A percentile compares a stretch with the other conserved stretches of the same genome.
phyloP scores from a whole-genome alignment of 805 yeast genomes.

The Sugiyamaella lignohabitans region DNA sequence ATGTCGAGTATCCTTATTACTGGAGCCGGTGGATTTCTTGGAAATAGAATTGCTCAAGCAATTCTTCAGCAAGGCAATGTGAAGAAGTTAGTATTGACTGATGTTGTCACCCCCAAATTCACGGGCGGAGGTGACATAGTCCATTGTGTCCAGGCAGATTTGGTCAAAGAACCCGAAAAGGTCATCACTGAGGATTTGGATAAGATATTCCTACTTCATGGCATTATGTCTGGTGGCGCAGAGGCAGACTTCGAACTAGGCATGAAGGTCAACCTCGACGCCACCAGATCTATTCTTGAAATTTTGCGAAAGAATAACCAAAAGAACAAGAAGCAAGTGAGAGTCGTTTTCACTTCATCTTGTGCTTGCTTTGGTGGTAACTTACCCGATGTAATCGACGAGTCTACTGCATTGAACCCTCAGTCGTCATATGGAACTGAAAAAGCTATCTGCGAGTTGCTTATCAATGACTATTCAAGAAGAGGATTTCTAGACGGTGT shows the following conservation, averaged over 20 bases:
- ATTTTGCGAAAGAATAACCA: slow-evolving; percentile 8
- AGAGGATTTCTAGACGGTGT: slow-evolving; percentile 23
- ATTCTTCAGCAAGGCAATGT: slow-evolving; percentile 12
- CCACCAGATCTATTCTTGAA: slow-evolving; percentile 22
- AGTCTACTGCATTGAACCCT: slow-evolving; percentile 22
- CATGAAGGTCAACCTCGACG: slow-evolving; percentile 22
- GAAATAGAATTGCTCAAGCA: slow-evolving; percentile 21
- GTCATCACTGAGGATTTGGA: slow-evolving; percentile 14
- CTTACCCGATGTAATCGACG: slow-evolving; percentile 19
- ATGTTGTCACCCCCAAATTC: slow-evolving; percentile 18
- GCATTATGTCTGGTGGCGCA: slow-evolving; percentile 26
- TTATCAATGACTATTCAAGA: slow-evolving; percentile 23
- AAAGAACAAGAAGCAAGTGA: slow-evolving; percentile 7
- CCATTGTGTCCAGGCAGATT: slow-evolving; percentile 16
- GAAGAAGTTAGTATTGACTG: slow-evolving; percentile 18
- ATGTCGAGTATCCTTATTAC: slow-evolving; percentile 13
- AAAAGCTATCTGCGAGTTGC: slow-evolving; percentile 20
- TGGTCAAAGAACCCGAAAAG: slow-evolving; percentile 10
- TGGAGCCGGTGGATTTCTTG: slow-evolving; percentile 25
- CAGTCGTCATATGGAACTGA: slow-evolving; percentile 26
- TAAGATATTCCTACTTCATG: slow-evolving; percentile 21
- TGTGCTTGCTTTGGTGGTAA: slow-evolving; percentile 24
- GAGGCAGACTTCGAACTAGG: slow-evolving; percentile 25
- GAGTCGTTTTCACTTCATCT: slow-evolving; percentile 22
- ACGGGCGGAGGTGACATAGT: slow-evolving; percentile 5